Base-by-base conservation (phyloP, 1,284 basidiomycete species). In the Cutaneotrichosporon cyanovorans region DNA sequence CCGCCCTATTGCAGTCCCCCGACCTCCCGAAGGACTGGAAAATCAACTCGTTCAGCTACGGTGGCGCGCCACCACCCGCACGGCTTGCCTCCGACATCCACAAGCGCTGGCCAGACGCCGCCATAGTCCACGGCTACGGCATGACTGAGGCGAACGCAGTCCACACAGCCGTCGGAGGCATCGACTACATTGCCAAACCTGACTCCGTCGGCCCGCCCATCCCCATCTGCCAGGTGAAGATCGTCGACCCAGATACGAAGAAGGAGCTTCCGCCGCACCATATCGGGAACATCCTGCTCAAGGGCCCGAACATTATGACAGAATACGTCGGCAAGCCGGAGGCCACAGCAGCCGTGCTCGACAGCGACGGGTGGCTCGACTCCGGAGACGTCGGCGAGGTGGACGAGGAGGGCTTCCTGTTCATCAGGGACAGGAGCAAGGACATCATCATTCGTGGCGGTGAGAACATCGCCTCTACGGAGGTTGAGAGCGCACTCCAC, bases 391-490 rank as follows among this genome's bases (percentile, higher is more conserved):
- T 61, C 3, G 67, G 57, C 1, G 56, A 41, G 25, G 31, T 67
- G 9, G 63, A 66, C 40, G 50, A 57, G 8, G 65, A 67, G 5
- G 64, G 60, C 1, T 62, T 58, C 37, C 34, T 69, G 25, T 65
- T 58, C 44, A 62, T 69, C 49, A 55, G 60, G 30, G 67, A 69
- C 46, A 37, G 67, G 55, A 40, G 41, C 37, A 38, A 55, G 40
- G 67, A 69, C 46, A 58, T 69, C 33, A 69, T 69, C 40, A 66
- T 69, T 22, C 63, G 66, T 4, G 67, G 66, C 15, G 67, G 66
- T 4, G 67, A 69, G 51, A 69, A 69, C 25, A 48, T 55, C 49
- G 50, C 64, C 1, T 65, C 65, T 1, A 44, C 56, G 1, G 64
- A 66, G 32, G 60, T 69, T 11, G 67, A 69, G 49, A 66, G 66